Evolutionary conservation across 2,329 filamentous ascomycete species (phyloP).

Genomic region (Proliferodiscus dingleyae): DNA sequence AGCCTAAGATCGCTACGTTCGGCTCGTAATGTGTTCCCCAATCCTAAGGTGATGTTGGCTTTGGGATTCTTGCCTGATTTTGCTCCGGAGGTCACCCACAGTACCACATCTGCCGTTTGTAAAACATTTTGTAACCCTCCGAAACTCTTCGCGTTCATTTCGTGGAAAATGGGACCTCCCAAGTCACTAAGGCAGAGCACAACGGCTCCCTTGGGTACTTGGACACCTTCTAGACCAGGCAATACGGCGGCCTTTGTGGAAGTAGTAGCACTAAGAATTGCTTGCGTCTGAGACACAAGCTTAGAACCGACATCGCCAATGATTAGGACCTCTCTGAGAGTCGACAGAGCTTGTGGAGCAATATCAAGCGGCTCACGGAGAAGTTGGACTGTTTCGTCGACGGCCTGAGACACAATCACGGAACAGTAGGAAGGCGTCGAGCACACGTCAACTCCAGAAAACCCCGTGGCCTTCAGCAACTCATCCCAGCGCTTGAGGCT

Average conservation of each 20-base stretch:
- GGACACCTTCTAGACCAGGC: background rate
- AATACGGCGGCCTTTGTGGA: background rate
- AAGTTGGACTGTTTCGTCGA: background rate
- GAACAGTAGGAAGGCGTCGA: background rate
- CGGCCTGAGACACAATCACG: background rate
- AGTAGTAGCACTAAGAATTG: background rate
- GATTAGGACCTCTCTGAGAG: background rate
- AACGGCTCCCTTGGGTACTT: background rate
- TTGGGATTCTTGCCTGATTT: background rate
- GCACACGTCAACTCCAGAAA: background rate
- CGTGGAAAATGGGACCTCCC: background rate
- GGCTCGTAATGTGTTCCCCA: background rate
- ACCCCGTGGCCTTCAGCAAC: conserved; percentile 1
- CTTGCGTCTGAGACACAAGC: background rate
- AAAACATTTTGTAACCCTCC: background rate
- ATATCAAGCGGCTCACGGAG: background rate
- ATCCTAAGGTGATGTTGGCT: background rate
- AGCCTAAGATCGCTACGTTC: background rate
- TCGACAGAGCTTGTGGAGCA: background rate
- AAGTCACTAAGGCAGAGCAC: background rate
- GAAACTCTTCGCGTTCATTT: background rate
- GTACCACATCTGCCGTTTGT: background rate
- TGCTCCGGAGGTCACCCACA: background rate
- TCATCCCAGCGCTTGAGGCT: conserved; percentile 1
- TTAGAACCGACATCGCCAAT: background rate